A percentile compares a stretch with the other conserved stretches of the same genome.
phyloP scores from a whole-genome alignment of 129 eudicot species.

The Kitagawia praeruptora region DNA sequence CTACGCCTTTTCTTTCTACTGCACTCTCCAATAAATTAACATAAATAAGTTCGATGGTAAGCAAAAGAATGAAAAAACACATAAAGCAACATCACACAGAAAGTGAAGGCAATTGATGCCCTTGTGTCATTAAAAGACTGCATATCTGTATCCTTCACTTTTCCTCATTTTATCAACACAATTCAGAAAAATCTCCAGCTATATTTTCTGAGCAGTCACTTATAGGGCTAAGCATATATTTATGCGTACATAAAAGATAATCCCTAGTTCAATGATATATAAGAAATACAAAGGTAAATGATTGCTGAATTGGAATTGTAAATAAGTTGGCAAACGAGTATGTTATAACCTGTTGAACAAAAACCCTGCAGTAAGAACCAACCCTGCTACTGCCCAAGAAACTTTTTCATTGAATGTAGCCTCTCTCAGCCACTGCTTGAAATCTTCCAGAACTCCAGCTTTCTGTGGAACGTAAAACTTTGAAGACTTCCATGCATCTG shows the following conservation, averaged over 20 bases:
- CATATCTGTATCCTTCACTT: not conserved
- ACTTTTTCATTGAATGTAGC: constrained; percentile 65
- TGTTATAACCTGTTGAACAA: constrained; percentile 57
- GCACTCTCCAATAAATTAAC: constrained; percentile 20
- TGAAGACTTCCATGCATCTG: constrained; percentile 64
- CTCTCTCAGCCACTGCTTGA: constrained; percentile 52
- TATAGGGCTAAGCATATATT: not conserved
- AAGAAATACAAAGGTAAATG: not conserved
- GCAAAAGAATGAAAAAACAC: not conserved
- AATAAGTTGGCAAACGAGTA: not conserved
- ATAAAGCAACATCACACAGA: not conserved
- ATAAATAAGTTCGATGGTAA: not conserved
- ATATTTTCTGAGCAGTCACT: not conserved
- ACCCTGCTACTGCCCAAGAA: constrained; percentile 97
- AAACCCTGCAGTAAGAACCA: constrained; percentile 96
- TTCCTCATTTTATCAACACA: not conserved
- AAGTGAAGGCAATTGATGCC: not conserved
- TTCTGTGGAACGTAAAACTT: constrained; percentile 22
- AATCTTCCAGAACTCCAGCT: constrained; percentile 38
- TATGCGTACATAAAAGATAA: not conserved
- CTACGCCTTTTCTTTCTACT: constrained; percentile 62
- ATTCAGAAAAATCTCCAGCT: not conserved
- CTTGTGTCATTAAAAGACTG: not conserved
- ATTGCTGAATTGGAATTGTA: not conserved
- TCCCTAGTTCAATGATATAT: not conserved